These are phyloP conservation scores for Pseudonitzschia multiseries DNA, from an alignment of 108 stramenopile species.

Conservation along the genomic window DNA sequence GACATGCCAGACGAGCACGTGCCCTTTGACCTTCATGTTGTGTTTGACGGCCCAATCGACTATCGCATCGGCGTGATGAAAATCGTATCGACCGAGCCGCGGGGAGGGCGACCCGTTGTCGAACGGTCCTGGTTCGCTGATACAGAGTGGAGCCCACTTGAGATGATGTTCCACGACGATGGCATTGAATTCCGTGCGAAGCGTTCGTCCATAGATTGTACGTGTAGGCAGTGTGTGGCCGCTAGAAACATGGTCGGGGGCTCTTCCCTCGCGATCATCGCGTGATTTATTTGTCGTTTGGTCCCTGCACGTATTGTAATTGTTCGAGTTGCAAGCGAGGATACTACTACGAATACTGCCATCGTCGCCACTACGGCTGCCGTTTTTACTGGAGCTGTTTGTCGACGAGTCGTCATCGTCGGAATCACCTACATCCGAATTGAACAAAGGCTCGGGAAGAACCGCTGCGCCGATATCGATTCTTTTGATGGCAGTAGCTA, in stretches of 20 bases:
- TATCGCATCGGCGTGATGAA: constrained; percentile 77
- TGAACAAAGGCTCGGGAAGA: constrained; percentile 69
- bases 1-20: constrained; percentile 88
- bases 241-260: constrained; percentile 10
- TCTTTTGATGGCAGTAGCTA: constrained; percentile 51
- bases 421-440: constrained; percentile 41
- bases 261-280: constrained; percentile 22
- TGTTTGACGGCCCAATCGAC: constrained; percentile 83
- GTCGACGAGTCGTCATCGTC: constrained; percentile 5
- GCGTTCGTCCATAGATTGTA: constrained; percentile 56
- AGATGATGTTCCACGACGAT: constrained; percentile 90
- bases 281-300: background rate
- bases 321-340: constrained; percentile 13
- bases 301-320: constrained; percentile 1
- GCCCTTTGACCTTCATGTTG: constrained; percentile 84
- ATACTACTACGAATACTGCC: constrained; percentile 1
- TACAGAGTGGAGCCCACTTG: constrained; percentile 83
- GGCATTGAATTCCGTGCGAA: constrained; percentile 84
- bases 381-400: background rate
- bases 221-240: constrained; percentile 25
- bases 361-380: background rate
- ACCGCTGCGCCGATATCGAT: constrained; percentile 82
- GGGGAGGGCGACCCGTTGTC: constrained; percentile 41
- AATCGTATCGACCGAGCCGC: constrained; percentile 83
- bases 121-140: constrained; percentile 64